Conservation (phyloP, 2,329 filamentous ascomycete genomes). For the Penicillium brevicompactum region DNA sequence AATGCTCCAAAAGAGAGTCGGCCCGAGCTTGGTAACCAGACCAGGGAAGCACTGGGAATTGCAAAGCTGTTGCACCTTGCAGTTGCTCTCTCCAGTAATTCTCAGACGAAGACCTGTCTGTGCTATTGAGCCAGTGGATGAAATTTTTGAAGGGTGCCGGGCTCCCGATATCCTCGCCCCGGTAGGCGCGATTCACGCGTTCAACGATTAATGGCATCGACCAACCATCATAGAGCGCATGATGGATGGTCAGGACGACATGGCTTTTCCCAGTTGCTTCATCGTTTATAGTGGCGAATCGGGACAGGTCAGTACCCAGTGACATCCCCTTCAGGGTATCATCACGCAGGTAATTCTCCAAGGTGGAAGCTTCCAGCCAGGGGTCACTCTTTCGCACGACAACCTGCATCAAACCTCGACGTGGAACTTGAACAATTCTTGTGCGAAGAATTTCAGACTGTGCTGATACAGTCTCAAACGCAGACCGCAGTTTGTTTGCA, state of each 20-base stretch:
- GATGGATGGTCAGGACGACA: conserved; percentile 35
- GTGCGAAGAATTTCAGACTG: conserved; percentile 44
- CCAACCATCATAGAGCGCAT: conserved; percentile 45
- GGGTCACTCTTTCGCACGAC: conserved; percentile 18
- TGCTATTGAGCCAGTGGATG: conserved; percentile 50
- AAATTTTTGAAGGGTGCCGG: conserved; percentile 50
- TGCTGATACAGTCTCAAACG: conserved; percentile 35
- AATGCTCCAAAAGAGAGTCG: conserved; percentile 33
- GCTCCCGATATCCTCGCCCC: conserved; percentile 11
- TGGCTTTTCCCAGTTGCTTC: neutral
- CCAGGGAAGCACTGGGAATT: conserved; percentile 54
- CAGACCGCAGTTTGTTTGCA: conserved; percentile 30
- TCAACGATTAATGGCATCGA: conserved; percentile 37
- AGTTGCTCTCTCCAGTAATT: conserved; percentile 53
- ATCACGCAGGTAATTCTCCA: neutral
- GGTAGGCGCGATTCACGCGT: conserved; percentile 29
- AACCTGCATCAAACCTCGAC: conserved; percentile 23
- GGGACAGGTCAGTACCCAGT: conserved; percentile 1
- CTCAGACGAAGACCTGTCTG: conserved; percentile 46
- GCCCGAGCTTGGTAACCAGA: conserved; percentile 50
- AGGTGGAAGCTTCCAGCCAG: neutral
- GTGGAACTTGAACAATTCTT: conserved; percentile 27
- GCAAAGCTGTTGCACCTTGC: conserved; percentile 42
- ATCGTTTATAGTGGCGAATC: neutral
- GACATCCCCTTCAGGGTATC: conserved; percentile 4